These are phyloP conservation scores for Globisporangium nagaii DNA, from an alignment of 352 stramenopile species.

Conservation along the genomic window DNA sequence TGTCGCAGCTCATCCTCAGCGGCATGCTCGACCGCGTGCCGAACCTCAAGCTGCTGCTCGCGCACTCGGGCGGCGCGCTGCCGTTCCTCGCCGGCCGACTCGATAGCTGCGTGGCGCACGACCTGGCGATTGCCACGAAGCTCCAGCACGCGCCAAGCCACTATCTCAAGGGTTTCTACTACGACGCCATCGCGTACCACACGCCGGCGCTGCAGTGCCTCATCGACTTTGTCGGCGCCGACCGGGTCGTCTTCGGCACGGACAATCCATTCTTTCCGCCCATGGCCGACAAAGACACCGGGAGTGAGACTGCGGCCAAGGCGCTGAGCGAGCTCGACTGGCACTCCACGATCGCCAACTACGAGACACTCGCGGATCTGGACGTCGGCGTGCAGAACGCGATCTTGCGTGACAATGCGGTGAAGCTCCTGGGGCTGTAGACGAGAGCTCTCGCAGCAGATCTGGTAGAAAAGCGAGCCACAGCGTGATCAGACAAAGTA, in stretches of 20 bases:
- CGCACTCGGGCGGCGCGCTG: slow-evolving; percentile 55
- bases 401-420: slow-evolving; percentile 38
- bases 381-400: slow-evolving; percentile 22
- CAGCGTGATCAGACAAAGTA: too few species aligned
- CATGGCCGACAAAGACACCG: background rate
- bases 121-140: slow-evolving; percentile 28
- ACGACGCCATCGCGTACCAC: slow-evolving; percentile 57
- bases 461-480: too few species aligned
- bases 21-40: slow-evolving; percentile 46
- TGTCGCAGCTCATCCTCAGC: slow-evolving; percentile 54
- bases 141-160: slow-evolving; percentile 37
- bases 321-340: slow-evolving; percentile 26
- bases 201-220: slow-evolving; percentile 44
- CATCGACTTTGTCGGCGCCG: slow-evolving; percentile 41
- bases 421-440: slow-evolving; percentile 20
- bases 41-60: slow-evolving; percentile 40
- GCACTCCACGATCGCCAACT: slow-evolving; percentile 38
- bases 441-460: too few species aligned
- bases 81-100: slow-evolving; percentile 55
- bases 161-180: slow-evolving; percentile 61
- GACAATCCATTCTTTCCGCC: slow-evolving; percentile 69
- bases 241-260: slow-evolving; percentile 58
- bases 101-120: slow-evolving; percentile 57
- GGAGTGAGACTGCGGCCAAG: background rate
- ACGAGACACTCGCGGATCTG: slow-evolving; percentile 43